Conservation (phyloP, 768 basidiomycete genomes). For the Nevesoporus exiguus region DNA sequence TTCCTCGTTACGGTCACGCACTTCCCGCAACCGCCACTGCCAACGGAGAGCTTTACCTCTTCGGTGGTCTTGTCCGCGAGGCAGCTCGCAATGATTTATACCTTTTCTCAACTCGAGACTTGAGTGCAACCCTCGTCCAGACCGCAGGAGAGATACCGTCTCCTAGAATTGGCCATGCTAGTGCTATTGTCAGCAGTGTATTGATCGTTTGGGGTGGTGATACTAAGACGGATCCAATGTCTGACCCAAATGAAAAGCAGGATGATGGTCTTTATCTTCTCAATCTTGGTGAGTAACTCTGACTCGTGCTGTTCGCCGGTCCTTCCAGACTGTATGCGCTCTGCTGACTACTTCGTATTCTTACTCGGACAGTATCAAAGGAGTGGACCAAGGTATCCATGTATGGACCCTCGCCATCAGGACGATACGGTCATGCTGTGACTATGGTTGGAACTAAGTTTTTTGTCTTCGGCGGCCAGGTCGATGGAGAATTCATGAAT, state of each 20-base stretch:
- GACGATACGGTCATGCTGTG: conserved; percentile 95
- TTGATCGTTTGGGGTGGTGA: conserved; percentile 98
- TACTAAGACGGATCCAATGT: conserved; percentile 73
- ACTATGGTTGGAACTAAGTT: conserved; percentile 90
- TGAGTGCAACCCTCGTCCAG: conserved; percentile 77
- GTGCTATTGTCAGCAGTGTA: conserved; percentile 93
- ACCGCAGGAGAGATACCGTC: conserved; percentile 87
- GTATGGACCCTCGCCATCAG: conserved; percentile 71
- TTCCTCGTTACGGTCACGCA: conserved; percentile 95
- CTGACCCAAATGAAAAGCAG: conserved; percentile 66
- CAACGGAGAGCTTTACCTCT: conserved; percentile 91
- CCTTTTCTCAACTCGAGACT: conserved; percentile 76
- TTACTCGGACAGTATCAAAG: conserved; percentile 60
- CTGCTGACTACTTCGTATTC: conserved; percentile 1
- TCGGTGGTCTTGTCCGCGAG: conserved; percentile 94
- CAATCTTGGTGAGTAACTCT: conserved; percentile 74
- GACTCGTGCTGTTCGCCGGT: background rate
- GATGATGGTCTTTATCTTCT: conserved; percentile 93
- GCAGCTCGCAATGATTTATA: conserved; percentile 90
- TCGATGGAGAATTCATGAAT: conserved; percentile 90
- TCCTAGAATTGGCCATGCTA: conserved; percentile 93
- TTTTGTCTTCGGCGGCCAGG: conserved; percentile 95
- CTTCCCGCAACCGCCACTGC: conserved; percentile 74
- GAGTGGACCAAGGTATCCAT: conserved; percentile 93
- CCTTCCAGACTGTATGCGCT: background rate